phyloP scores from a whole-genome alignment of 176 grass and related monocot species.

The Saccharum officinarum region DNA sequence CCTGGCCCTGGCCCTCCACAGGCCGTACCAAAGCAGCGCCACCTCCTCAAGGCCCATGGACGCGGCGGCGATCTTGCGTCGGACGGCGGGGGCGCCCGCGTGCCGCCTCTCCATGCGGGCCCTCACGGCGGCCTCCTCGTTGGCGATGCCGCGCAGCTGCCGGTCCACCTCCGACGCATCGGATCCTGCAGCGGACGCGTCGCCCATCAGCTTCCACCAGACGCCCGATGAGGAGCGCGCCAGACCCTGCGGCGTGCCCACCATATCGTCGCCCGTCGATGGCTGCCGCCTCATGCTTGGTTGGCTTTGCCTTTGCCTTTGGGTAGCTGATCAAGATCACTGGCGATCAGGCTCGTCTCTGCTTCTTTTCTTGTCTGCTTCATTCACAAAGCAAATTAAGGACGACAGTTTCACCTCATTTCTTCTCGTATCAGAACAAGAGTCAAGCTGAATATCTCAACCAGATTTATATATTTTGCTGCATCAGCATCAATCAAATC shows the following conservation, averaged over 20 bases:
- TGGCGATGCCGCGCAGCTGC: slow-evolving; percentile 40
- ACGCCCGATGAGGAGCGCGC: slow-evolving; percentile 39
- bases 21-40: not conserved
- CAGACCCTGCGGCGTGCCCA: not conserved
- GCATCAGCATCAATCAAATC: no score
- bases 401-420: no score
- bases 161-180: slow-evolving; percentile 9
- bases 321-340: no score
- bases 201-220: slow-evolving; percentile 47
- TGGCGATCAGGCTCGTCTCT: no score
- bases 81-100: not conserved
- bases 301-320: no score
- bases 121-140: no score
- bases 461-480: not conserved
- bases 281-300: not conserved
- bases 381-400: no score
- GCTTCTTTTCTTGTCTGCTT: no score
- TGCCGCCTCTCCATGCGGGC: no score
- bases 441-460: no score
- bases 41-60: slow-evolving; percentile 28
- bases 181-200: not conserved
- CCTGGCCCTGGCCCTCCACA: not conserved
- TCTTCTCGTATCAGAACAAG: no score
- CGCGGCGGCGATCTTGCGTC: slow-evolving; percentile 9
- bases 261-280: not conserved